Evolutionary conservation across 2,329 filamentous ascomycete genomes (phyloP).

Genomic region (Fusarium brevicatenulatum): DNA sequence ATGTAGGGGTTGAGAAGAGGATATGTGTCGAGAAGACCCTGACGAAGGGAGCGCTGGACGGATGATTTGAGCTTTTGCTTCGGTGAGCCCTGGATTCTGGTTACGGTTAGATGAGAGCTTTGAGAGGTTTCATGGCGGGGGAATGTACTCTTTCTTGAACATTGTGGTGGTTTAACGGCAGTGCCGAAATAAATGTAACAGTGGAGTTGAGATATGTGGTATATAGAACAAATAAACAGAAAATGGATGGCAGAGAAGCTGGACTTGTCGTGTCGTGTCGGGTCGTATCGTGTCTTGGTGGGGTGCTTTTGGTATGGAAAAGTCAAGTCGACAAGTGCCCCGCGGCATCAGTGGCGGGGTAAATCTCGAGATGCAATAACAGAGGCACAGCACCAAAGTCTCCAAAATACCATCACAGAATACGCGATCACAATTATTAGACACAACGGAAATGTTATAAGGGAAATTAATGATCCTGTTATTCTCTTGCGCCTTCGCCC

Average conservation of each 20-base stretch:
- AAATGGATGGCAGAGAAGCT: not conserved
- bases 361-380: slow-evolving; percentile 46
- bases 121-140: not conserved
- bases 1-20: slow-evolving; percentile 87
- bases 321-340: slow-evolving; percentile 41
- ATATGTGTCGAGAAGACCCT: slow-evolving; percentile 84
- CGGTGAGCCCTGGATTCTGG: slow-evolving; percentile 73
- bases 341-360: slow-evolving; percentile 44
- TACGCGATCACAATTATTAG: not conserved
- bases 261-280: slow-evolving; percentile 3
- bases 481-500: slow-evolving; percentile 13
- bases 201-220: not conserved
- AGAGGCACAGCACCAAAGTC: slow-evolving; percentile 1
- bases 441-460: not conserved
- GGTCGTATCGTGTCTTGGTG: slow-evolving; percentile 30
- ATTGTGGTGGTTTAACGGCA: slow-evolving; percentile 61
- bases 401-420: not conserved
- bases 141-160: slow-evolving; percentile 91
- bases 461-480: slow-evolving; percentile 7
- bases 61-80: slow-evolving; percentile 99
- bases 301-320: slow-evolving; percentile 40
- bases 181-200: not conserved
- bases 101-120: slow-evolving; percentile 31
- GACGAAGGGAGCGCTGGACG: slow-evolving; percentile 85
- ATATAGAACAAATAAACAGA: not conserved